Conservation (phyloP, 805 yeast species). For the Metschnikowia aberdeeniae region DNA sequence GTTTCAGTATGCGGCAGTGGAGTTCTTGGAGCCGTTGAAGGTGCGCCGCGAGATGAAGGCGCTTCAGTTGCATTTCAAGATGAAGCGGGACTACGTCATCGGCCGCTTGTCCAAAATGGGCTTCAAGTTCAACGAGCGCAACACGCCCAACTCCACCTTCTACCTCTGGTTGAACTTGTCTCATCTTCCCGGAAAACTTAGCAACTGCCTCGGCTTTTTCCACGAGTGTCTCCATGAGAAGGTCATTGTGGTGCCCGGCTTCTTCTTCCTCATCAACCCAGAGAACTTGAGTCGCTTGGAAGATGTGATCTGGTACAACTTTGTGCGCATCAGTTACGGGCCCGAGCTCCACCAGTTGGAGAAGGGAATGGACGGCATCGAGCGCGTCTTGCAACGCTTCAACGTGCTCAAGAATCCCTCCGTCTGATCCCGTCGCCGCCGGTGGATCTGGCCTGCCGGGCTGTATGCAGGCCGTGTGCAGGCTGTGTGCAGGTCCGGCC, state of each 20-base stretch:
- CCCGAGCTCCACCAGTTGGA: constrained; percentile 50
- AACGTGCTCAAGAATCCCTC: too few relatives aligned
- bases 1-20: constrained; percentile 56
- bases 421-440: too few relatives aligned
- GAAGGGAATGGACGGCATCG: constrained; percentile 59
- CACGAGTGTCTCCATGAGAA: constrained; percentile 59
- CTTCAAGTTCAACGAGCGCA: constrained; percentile 39
- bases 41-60: constrained; percentile 55
- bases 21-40: constrained; percentile 47
- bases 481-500: too few relatives aligned
- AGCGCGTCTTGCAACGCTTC: constrained; percentile 38
- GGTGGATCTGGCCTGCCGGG: too few relatives aligned
- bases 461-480: too few relatives aligned
- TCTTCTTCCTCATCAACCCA: constrained; percentile 58
- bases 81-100: constrained; percentile 54
- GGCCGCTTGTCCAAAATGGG: constrained; percentile 50
- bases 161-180: constrained; percentile 56
- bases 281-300: constrained; percentile 43
- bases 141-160: constrained; percentile 55
- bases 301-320: constrained; percentile 58
- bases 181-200: constrained; percentile 52
- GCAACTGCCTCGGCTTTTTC: constrained; percentile 58
- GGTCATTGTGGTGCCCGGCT: constrained; percentile 60
- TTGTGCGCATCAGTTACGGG: constrained; percentile 56
- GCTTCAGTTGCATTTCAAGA: constrained; percentile 51